Base-by-base conservation (phyloP, 2,329 filamentous ascomycete species). In the Lecanicillium sp. region DNA sequence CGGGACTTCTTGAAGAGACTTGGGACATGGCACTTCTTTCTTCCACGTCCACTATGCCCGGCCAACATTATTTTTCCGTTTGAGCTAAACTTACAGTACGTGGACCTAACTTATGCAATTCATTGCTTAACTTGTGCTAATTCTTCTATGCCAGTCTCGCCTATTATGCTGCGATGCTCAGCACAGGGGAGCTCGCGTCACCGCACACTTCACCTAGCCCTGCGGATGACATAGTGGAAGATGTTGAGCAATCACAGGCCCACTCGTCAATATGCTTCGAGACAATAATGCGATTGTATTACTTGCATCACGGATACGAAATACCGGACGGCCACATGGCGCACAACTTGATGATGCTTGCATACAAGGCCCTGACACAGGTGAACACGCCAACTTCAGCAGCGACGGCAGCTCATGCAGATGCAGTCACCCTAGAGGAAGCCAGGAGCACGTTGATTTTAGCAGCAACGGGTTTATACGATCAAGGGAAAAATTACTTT, bases 261-360 rank as follows among this genome's bases (percentile, higher is more conserved):
- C 38, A 42, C 25, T 49, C 56, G 4, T 44, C 46, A n/a, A 46
- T 48, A 15, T 46, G 52, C 19, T 46, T 57, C 11, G 56, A 61
- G 41, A 61, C 58, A 3, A 35, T 59, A 5, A 20, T 56, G 3
- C 56, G 58, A 2, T 47, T 61, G 1, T 60, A 61, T 42, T 61
- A 57, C 43, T 51, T 60, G 2, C 53, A 57, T 4, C 56, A 61
- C 40, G 55, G 58, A 8, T 60, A 17, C 30, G 29, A 30, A 13
- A 30, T 30, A 5, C 29, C 29, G 6, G 29, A 30, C 14, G 29
- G 12, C 12, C 29, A 30, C 29, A 30, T 30, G 29, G 14, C 12
- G 12, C 29, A 30, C 14, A 30, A 30, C 14, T 15, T 14, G 14
- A 30, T 14, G 29, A 6, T 30, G 14, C 29, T 30, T 6, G 29